A percentile compares a stretch with the other conserved stretches of the same genome.
phyloP scores from a whole-genome alignment of 1,139 yeast species.

The Blastobotrys buckinghamii region DNA sequence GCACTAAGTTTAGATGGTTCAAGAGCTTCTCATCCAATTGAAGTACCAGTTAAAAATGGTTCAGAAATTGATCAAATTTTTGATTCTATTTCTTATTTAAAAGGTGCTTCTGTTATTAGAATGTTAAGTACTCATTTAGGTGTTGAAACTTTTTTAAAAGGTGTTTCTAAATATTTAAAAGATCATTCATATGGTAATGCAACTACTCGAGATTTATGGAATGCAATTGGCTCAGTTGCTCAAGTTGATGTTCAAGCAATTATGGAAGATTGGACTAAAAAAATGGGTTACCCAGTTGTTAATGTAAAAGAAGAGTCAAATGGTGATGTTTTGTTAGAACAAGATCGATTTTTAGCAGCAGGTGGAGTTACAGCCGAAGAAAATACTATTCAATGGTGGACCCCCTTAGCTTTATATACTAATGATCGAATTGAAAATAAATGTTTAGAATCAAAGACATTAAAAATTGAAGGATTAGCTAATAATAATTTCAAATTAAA shows the following conservation, averaged over 20 bases:
- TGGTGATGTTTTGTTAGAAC: slow-evolving; percentile 47
- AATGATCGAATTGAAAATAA: slow-evolving; percentile 60
- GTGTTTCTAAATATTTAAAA: slow-evolving; percentile 68
- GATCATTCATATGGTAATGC: slow-evolving; percentile 73
- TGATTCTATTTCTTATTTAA: slow-evolving; percentile 77
- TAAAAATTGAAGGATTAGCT: slow-evolving; percentile 36
- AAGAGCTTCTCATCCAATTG: slow-evolving; percentile 80
- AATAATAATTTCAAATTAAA: slow-evolving; percentile 61
- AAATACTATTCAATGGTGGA: slow-evolving; percentile 70
- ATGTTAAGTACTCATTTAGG: slow-evolving; percentile 78
- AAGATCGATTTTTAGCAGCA: slow-evolving; percentile 70
- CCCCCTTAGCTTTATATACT: slow-evolving; percentile 63
- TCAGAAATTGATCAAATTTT: slow-evolving; percentile 83
- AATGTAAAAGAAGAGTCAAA: slow-evolving; percentile 45
- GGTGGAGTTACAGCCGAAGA: slow-evolving; percentile 76
- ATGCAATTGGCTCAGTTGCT: slow-evolving; percentile 62
- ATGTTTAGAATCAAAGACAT: slow-evolving; percentile 51
- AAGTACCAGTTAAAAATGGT: slow-evolving; percentile 75
- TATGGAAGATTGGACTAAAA: slow-evolving; percentile 79
- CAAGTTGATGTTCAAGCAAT: slow-evolving; percentile 66
- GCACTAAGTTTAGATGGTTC: slow-evolving; percentile 69
- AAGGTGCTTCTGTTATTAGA: slow-evolving; percentile 73
- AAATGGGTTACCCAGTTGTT: slow-evolving; percentile 79
- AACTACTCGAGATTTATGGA: slow-evolving; percentile 75
- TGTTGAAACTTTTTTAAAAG: slow-evolving; percentile 65